These are phyloP conservation scores for Salvia rosmarinus DNA, from an alignment of 257 asterid species.

Conservation along the genomic window DNA sequence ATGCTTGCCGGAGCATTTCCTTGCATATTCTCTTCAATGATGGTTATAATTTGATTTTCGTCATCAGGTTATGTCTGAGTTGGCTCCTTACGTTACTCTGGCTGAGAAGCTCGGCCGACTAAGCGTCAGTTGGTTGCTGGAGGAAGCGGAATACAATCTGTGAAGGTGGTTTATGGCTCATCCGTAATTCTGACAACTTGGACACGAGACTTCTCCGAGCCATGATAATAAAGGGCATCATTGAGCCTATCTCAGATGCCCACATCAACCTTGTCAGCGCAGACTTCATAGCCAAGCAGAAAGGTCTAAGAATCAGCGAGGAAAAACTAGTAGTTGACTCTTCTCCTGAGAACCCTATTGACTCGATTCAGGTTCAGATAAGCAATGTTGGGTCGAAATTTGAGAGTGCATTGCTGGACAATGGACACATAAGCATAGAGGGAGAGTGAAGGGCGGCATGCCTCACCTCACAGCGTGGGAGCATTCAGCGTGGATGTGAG, in stretches of 20 bases:
- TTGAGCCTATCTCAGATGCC: constrained; percentile 87
- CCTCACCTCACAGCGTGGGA: constrained; percentile 90
- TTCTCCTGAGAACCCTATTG: constrained; percentile 68
- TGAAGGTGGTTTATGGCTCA: constrained; percentile 79
- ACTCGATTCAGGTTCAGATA: constrained; percentile 76
- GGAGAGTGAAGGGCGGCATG: constrained; percentile 74
- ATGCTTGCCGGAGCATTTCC: background rate
- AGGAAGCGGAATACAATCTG: constrained; percentile 85
- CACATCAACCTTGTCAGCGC: constrained; percentile 95
- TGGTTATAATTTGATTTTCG: constrained; percentile 12
- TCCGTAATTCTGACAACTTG: constrained; percentile 83
- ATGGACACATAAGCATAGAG: constrained; percentile 66
- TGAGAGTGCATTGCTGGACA: constrained; percentile 73
- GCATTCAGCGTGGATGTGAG: constrained; percentile 80
- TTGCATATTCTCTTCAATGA: background rate
- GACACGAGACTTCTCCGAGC: constrained; percentile 97
- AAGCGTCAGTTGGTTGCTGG: constrained; percentile 91
- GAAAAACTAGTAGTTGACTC: constrained; percentile 67
- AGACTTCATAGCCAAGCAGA: constrained; percentile 93
- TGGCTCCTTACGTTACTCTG: constrained; percentile 82
- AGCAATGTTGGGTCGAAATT: constrained; percentile 74
- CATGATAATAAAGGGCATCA: constrained; percentile 93
- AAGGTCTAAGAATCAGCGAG: constrained; percentile 86
- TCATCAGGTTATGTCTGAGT: constrained; percentile 77
- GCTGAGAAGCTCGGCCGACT: constrained; percentile 94